Conservation (phyloP, 805 yeast genomes). For the Saccharomycopsis sp. region DNA sequence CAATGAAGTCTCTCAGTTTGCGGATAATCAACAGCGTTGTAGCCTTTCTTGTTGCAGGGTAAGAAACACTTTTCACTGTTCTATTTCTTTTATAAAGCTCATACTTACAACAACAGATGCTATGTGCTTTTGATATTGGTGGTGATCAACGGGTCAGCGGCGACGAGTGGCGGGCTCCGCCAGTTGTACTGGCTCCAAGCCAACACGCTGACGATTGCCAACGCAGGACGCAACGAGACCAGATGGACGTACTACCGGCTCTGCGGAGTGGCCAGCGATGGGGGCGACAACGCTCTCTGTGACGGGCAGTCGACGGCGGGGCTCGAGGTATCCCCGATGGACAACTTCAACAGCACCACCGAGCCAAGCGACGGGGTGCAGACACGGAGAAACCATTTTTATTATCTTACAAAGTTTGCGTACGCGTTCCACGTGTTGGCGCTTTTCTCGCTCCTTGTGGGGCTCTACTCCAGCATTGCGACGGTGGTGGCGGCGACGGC, state of each 20-base stretch:
- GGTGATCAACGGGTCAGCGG: constrained; percentile 63
- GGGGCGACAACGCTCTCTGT: neutral
- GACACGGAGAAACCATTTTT: constrained; percentile 48
- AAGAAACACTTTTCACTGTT: too few relatives aligned
- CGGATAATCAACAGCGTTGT: constrained; percentile 34
- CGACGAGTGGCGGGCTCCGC: constrained; percentile 44
- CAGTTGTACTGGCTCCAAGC: constrained; percentile 34
- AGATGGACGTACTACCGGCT: constrained; percentile 5
- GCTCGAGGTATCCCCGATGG: constrained; percentile 52
- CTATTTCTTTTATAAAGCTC: too few relatives aligned
- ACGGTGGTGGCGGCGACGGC: constrained; percentile 26
- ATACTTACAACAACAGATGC: too few relatives aligned
- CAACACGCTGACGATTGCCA: neutral
- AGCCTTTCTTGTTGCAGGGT: constrained; percentile 50
- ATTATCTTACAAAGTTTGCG: constrained; percentile 55
- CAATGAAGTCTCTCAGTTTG: neutral
- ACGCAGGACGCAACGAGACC: neutral
- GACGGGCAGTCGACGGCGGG: constrained; percentile 1
- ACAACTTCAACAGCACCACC: constrained; percentile 51
- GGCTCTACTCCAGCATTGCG: constrained; percentile 35
- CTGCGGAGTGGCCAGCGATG: constrained; percentile 2
- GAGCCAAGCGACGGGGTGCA: constrained; percentile 38
- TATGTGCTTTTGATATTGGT: too few relatives aligned
- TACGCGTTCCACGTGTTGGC: constrained; percentile 56
- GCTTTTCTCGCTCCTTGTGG: constrained; percentile 43